phyloP scores from a whole-genome alignment of 2,329 filamentous ascomycete genomes.

The Cryoendolithus antarcticus region DNA sequence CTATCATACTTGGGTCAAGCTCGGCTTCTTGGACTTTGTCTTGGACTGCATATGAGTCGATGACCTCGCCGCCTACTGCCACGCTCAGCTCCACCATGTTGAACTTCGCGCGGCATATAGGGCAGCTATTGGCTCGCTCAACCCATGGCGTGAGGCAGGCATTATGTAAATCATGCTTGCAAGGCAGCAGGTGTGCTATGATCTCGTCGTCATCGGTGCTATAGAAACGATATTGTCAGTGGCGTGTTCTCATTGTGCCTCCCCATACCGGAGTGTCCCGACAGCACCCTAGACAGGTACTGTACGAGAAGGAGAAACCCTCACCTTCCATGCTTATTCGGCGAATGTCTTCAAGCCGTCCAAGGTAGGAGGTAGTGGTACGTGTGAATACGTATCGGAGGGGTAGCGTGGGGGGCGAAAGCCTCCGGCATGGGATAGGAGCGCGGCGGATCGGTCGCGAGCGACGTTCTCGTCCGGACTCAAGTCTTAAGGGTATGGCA shows the following conservation, averaged over 20 bases:
- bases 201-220: conserved; percentile 34
- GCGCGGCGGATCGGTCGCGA: background rate
- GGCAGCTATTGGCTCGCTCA: conserved; percentile 92
- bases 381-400: conserved; percentile 11
- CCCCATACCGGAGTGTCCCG: too few species aligned
- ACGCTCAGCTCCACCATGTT: conserved; percentile 79
- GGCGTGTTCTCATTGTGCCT: too few species aligned
- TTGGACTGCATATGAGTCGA: conserved; percentile 54
- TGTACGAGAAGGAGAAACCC: conserved; percentile 18
- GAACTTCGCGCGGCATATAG: conserved; percentile 87
- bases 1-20: conserved; percentile 68
- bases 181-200: conserved; percentile 56
- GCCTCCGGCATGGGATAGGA: conserved; percentile 11
- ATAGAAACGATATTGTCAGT: conserved; percentile 12
- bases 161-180: conserved; percentile 86
- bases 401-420: conserved; percentile 9
- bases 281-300: too few species aligned
- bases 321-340: conserved; percentile 29
- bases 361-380: conserved; percentile 24
- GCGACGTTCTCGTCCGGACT: background rate
- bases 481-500: background rate
- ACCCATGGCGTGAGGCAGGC: conserved; percentile 89
- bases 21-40: conserved; percentile 85
- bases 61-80: conserved; percentile 51
- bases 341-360: conserved; percentile 29